Conservation (phyloP, 1,284 basidiomycete species). For the Sporisorium graminicola region DNA sequence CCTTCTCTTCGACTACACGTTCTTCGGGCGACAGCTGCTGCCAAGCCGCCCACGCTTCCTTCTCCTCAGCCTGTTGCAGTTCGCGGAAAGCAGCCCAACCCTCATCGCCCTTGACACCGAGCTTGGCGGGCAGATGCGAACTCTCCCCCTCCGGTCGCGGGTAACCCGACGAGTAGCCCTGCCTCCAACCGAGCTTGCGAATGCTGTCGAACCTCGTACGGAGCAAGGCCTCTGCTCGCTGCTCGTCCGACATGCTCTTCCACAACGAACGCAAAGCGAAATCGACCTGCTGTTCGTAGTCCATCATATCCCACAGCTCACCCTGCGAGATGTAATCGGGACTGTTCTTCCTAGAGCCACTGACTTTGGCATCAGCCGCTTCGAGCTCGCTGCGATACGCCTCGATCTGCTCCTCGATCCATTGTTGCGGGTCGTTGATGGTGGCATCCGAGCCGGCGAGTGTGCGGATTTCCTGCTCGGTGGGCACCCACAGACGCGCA, state of each 20-base stretch:
- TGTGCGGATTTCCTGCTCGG: constrained; percentile 14
- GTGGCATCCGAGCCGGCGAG: constrained; percentile 6
- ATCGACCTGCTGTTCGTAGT: constrained; percentile 50
- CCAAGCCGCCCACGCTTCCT: constrained; percentile 62
- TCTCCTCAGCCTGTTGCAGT: constrained; percentile 47
- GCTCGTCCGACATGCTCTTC: constrained; percentile 28
- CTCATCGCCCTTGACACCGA: constrained; percentile 22
- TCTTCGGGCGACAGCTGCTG: constrained; percentile 35
- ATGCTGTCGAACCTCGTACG: constrained; percentile 51
- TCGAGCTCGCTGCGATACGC: constrained; percentile 16
- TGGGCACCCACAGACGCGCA: constrained; percentile 48
- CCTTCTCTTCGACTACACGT: constrained; percentile 54
- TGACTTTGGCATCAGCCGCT: neutral
- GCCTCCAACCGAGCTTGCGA: constrained; percentile 65
- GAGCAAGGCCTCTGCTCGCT: constrained; percentile 37
- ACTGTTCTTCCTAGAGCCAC: neutral
- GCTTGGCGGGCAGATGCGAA: constrained; percentile 26
- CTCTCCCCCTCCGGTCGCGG: constrained; percentile 39
- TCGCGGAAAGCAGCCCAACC: constrained; percentile 36
- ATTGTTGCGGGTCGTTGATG: constrained; percentile 24
- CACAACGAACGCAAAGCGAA: constrained; percentile 47
- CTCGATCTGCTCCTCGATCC: constrained; percentile 27
- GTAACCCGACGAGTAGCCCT: constrained; percentile 65
- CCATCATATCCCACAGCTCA: constrained; percentile 39
- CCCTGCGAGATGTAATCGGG: constrained; percentile 3